A percentile compares a stretch with the other conserved stretches of the same genome.
Conservation (phyloP, 805 yeast species). For the Helenozyma rhizophorensis region DNA sequence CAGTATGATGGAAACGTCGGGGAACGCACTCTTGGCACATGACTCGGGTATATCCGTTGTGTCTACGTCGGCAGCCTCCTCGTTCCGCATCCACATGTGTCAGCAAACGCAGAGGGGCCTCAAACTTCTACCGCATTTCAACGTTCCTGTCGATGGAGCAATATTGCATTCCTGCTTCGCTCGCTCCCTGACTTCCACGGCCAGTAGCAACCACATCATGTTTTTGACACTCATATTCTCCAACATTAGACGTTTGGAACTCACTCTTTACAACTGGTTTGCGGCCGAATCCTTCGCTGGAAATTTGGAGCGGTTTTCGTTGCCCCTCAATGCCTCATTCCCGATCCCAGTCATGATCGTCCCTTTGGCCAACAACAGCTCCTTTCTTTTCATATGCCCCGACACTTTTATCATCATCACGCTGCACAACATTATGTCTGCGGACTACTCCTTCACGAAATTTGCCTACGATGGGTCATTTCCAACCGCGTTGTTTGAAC, state of each 20-base stretch:
- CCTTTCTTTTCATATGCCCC: constrained; percentile 37
- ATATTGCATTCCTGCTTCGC: constrained; percentile 42
- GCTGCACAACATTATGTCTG: constrained; percentile 45
- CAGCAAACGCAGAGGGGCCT: constrained; percentile 34
- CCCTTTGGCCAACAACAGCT: constrained; percentile 31
- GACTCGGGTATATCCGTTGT: constrained; percentile 36
- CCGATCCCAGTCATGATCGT: constrained; percentile 40
- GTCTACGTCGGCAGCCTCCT: constrained; percentile 31
- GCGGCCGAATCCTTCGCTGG: constrained; percentile 28
- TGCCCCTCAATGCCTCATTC: constrained; percentile 38
- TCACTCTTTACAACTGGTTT: constrained; percentile 40
- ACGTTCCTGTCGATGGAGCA: constrained; percentile 38
- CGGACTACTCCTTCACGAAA: constrained; percentile 33
- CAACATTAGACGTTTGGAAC: constrained; percentile 28
- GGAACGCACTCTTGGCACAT: constrained; percentile 31
- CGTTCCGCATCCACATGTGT: constrained; percentile 36
- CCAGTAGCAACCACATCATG: constrained; percentile 26
- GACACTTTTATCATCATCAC: constrained; percentile 31
- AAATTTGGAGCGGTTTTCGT: constrained; percentile 29
- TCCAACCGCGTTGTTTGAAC: constrained; percentile 37
- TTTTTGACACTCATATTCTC: constrained; percentile 36
- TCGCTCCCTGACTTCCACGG: constrained; percentile 25
- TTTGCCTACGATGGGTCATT: constrained; percentile 24
- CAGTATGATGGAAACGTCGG: constrained; percentile 17
- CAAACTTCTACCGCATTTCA: constrained; percentile 33